Evolutionary conservation across 208 protist genomes (phyloP).

Genomic region (Acanthamoeba healyi): DNA sequence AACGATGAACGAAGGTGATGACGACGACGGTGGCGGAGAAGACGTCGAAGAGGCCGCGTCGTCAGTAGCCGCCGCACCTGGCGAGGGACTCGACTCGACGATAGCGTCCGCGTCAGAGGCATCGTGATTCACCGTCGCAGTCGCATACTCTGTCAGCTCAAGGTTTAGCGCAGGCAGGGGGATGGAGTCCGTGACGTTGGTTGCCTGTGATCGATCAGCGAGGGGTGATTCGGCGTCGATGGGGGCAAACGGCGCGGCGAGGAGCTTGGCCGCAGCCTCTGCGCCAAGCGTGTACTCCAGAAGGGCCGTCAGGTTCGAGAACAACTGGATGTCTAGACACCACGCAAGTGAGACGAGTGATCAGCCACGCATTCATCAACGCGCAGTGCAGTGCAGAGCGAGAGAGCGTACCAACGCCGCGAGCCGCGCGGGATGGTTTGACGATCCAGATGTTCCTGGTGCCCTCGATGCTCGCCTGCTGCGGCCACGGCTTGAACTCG

Average conservation of each 20-base stretch:
- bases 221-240: background rate
- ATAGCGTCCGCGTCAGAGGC: too few species aligned
- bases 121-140: background rate
- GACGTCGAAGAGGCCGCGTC: too few species aligned
- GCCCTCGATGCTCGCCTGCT: constrained; percentile 77
- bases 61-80: too few species aligned
- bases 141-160: background rate
- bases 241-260: background rate
- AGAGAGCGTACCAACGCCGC: constrained; percentile 29
- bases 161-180: background rate
- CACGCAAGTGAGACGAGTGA: background rate
- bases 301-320: constrained; percentile 66
- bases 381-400: background rate
- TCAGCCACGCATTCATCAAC: too few species aligned
- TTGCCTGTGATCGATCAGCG: background rate
- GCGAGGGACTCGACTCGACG: background rate
- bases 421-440: constrained; percentile 73
- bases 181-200: background rate
- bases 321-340: constrained; percentile 74
- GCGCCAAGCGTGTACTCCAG: constrained; percentile 71
- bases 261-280: background rate
- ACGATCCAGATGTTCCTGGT: constrained; percentile 83
- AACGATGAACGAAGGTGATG: constrained; percentile 2
- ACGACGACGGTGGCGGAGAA: background rate
- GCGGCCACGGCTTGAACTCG: background rate